phyloP scores from a whole-genome alignment of 2,329 filamentous ascomycete genomes.

The Phialophora chinensis region DNA sequence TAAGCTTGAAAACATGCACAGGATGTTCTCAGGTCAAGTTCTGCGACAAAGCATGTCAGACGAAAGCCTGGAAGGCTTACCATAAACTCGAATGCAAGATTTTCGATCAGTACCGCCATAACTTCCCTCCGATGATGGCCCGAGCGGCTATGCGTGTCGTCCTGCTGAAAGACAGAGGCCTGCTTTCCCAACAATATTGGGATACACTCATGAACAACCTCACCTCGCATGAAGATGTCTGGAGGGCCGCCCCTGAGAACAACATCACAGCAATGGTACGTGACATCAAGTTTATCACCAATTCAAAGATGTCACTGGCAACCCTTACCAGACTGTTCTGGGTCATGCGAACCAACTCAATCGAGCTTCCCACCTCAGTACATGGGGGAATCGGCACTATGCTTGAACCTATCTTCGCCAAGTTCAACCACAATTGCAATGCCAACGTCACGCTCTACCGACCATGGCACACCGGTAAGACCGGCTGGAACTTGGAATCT shows the following conservation, averaged over 20 bases:
- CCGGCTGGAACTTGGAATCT: conserved; percentile 20
- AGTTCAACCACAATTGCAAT: conserved; percentile 68
- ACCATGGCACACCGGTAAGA: conserved; percentile 31
- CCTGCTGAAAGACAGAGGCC: conserved; percentile 46
- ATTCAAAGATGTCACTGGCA: conserved; percentile 51
- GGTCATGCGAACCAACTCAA: conserved; percentile 57
- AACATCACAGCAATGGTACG: conserved; percentile 60
- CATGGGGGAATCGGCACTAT: conserved; percentile 65
- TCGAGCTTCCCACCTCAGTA: conserved; percentile 62
- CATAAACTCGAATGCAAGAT: conserved; percentile 67
- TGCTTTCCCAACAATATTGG: conserved; percentile 50
- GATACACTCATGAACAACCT: conserved; percentile 14
- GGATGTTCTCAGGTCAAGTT: conserved; percentile 65
- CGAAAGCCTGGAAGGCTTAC: conserved; percentile 61
- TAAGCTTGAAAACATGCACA: conserved; percentile 58
- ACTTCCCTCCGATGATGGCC: conserved; percentile 60
- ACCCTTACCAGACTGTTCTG: conserved; percentile 51
- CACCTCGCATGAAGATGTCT: conserved; percentile 56
- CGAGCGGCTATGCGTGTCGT: conserved; percentile 63
- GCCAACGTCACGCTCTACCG: conserved; percentile 60
- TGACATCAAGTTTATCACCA: conserved; percentile 60
- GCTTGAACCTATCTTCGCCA: conserved; percentile 60
- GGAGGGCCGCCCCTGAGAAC: conserved; percentile 51
- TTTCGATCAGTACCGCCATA: conserved; percentile 53
- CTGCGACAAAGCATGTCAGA: conserved; percentile 67